These are phyloP conservation scores for Kwoniella sp. DNA, from an alignment of 768 basidiomycete species.

Conservation along the genomic window DNA sequence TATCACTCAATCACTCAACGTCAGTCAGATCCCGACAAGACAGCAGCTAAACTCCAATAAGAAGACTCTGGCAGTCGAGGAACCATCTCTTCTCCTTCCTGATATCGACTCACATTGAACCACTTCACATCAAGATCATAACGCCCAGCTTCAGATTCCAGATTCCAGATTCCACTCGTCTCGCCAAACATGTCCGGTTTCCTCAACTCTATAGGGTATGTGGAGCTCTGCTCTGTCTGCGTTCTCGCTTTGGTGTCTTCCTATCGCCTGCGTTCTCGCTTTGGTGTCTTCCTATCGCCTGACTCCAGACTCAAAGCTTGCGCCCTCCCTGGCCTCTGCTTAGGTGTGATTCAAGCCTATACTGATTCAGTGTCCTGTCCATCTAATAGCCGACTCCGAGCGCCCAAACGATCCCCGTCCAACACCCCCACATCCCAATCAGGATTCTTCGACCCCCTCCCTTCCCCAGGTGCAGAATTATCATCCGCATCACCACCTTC, in stretches of 20 bases:
- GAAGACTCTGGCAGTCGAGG: too few species aligned
- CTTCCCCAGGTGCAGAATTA: slow-evolving; percentile 43
- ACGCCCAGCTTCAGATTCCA: neutral
- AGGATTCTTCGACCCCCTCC: slow-evolving; percentile 46
- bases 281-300: too few species aligned
- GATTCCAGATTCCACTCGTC: neutral
- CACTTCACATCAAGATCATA: neutral
- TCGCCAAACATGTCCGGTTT: slow-evolving; percentile 48
- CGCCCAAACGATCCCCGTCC: slow-evolving; percentile 51
- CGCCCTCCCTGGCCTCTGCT: too few species aligned
- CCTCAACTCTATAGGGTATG: slow-evolving; percentile 54
- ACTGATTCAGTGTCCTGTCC: too few species aligned
- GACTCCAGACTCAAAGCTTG: too few species aligned
- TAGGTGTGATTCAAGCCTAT: too few species aligned
- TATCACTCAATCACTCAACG: too few species aligned
- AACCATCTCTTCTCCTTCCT: neutral
- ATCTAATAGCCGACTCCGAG: slow-evolving; percentile 56
- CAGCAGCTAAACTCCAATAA: too few species aligned
- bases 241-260: neutral
- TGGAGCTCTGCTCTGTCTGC: neutral
- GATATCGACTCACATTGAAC: too few species aligned
- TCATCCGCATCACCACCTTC: slow-evolving; percentile 19
- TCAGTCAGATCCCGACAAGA: too few species aligned
- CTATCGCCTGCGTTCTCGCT: too few species aligned
- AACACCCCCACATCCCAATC: slow-evolving; percentile 24